Conservation (phyloP, 2,329 filamentous ascomycete genomes). For the Colletotrichum liaoningense region DNA sequence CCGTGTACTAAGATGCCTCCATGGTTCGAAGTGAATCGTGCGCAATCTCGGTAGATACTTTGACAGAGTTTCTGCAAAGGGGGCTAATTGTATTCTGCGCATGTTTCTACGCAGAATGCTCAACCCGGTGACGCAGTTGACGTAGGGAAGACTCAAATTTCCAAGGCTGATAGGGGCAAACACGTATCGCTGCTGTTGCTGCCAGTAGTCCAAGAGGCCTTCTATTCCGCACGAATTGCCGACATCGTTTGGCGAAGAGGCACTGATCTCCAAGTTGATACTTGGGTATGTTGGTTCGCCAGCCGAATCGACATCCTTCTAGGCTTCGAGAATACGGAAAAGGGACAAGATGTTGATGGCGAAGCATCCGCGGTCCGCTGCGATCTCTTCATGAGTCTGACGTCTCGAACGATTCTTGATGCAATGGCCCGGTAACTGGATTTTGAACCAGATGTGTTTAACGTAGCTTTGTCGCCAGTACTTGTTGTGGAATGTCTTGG, state of each 20-base stretch:
- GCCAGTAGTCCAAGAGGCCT: not conserved
- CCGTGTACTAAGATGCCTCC: not conserved
- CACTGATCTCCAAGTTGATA: not conserved
- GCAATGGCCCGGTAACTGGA: not conserved
- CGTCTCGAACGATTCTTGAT: not conserved
- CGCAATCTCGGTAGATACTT: not conserved
- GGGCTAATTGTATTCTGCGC: not conserved
- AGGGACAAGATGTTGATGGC: not conserved
- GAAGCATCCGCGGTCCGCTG: not conserved
- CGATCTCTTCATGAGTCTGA: not conserved
- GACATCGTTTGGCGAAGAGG: not conserved
- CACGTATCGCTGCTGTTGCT: not conserved
- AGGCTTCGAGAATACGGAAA: not conserved
- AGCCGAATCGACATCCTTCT: not conserved
- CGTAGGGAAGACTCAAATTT: too few species aligned
- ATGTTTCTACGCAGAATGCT: not conserved
- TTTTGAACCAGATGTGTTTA: not conserved
- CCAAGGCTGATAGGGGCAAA: not conserved
- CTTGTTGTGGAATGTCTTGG: not conserved
- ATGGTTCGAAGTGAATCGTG: not conserved
- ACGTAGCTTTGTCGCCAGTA: not conserved
- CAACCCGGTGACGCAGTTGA: not conserved
- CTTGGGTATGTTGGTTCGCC: not conserved
- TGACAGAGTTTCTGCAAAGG: not conserved
- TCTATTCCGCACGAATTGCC: not conserved